Evolutionary conservation across 352 stramenopile species (phyloP).

Genomic region (Pythium rhizo-oryzae): DNA sequence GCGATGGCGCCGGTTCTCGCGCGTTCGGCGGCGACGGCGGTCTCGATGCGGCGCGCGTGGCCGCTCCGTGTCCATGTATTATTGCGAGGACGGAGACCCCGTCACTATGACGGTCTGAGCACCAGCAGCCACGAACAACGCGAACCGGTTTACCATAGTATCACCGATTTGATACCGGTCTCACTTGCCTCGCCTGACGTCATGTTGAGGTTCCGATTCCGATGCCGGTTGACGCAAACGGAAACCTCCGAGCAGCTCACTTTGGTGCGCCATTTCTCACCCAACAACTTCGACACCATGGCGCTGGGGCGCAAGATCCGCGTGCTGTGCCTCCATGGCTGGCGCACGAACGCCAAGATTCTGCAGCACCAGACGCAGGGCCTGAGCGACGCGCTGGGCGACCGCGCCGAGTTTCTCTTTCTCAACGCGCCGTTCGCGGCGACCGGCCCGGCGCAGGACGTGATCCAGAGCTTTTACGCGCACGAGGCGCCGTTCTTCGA

Average conservation of each 20-base stretch:
- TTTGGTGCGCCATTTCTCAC: neutral
- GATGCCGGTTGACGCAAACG: slow-evolving; percentile 13
- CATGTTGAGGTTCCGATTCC: too few relatives aligned
- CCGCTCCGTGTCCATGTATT: slow-evolving; percentile 6
- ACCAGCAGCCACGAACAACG: too few relatives aligned
- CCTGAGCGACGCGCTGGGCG: slow-evolving; percentile 56
- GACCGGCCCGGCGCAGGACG: slow-evolving; percentile 55
- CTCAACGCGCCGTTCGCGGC: slow-evolving; percentile 66
- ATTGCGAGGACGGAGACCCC: neutral
- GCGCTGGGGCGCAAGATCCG: slow-evolving; percentile 42
- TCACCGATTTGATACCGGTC: neutral
- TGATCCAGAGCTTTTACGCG: slow-evolving; percentile 64
- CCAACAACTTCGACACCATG: slow-evolving; percentile 12
- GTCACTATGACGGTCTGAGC: neutral
- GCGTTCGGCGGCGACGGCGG: slow-evolving; percentile 20
- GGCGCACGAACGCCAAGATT: slow-evolving; percentile 72
- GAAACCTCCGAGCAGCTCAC: neutral
- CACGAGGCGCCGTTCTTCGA: slow-evolving; percentile 65
- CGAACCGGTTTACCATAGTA: neutral
- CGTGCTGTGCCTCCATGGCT: slow-evolving; percentile 80
- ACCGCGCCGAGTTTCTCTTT: slow-evolving; percentile 62
- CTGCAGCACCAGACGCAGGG: slow-evolving; percentile 60
- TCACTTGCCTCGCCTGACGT: neutral
- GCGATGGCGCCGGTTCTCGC: slow-evolving; percentile 8
- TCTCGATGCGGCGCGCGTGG: slow-evolving; percentile 14